These are phyloP conservation scores for Erythrophleum ivorense DNA, from an alignment of 331 rosid species.

Conservation along the genomic window DNA sequence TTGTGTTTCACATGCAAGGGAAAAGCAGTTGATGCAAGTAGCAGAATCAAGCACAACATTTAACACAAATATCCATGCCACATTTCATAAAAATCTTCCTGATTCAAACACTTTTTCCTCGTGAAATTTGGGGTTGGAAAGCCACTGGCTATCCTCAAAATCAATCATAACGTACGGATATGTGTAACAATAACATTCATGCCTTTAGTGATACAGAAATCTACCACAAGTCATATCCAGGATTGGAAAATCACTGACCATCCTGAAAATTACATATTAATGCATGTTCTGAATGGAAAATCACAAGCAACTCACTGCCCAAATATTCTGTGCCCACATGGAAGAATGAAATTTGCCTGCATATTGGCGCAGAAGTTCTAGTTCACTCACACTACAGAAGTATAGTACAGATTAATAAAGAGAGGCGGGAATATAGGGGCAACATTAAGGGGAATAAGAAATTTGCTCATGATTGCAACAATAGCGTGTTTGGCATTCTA, in stretches of 20 bases:
- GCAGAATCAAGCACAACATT: neutral
- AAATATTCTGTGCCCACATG: neutral
- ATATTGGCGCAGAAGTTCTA: neutral
- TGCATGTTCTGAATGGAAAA: neutral
- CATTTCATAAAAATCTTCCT: neutral
- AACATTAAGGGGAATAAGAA: neutral
- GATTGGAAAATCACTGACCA: neutral
- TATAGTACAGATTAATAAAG: neutral
- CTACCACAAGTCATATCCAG: constrained; percentile 8
- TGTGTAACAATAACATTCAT: neutral
- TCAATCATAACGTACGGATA: neutral
- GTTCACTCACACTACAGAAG: neutral
- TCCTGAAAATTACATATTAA: neutral
- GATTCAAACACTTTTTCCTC: neutral
- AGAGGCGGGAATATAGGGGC: neutral
- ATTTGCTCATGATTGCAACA: neutral
- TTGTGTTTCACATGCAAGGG: constrained; percentile 4
- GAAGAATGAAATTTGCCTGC: neutral
- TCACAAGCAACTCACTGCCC: constrained; percentile 7
- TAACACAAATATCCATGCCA: neutral
- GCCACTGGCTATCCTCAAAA: neutral
- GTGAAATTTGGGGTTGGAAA: neutral
- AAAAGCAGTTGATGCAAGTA: constrained; percentile 1
- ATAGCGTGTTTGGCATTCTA: neutral
- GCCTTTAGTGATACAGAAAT: constrained; percentile 2